Conservation (phyloP, 2,329 filamentous ascomycete species). For the Colletotrichum liriopes region DNA sequence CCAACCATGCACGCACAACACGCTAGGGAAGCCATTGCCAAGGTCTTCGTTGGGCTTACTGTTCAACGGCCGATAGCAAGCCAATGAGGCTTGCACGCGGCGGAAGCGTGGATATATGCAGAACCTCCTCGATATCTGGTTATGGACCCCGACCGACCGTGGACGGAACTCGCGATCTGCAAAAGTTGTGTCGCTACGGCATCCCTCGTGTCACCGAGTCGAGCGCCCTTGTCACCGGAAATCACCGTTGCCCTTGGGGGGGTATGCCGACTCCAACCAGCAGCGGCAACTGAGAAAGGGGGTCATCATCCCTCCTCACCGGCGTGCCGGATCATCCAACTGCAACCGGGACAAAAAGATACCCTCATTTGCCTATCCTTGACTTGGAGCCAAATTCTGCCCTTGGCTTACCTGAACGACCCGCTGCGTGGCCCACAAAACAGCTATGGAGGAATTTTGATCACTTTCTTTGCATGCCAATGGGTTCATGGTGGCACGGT, state of each 20-base stretch:
- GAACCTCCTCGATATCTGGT: background rate
- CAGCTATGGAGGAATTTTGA: background rate
- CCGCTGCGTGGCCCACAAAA: constrained; percentile 3
- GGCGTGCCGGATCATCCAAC: constrained; percentile 23
- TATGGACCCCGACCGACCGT: too few relatives aligned
- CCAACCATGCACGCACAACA: background rate
- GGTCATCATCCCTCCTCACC: constrained; percentile 15
- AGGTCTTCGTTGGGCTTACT: background rate
- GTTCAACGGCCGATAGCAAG: constrained; percentile 4
- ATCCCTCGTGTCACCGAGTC: background rate
- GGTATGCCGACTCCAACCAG: constrained; percentile 5
- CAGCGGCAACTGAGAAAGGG: constrained; percentile 12
- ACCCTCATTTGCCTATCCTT: constrained; percentile 5
- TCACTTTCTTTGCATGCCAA: background rate
- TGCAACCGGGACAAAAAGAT: constrained; percentile 1
- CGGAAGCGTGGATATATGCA: constrained; percentile 5
- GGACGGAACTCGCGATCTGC: background rate
- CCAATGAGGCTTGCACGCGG: constrained; percentile 2
- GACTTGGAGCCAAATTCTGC: constrained; percentile 16
- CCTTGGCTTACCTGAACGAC: constrained; percentile 39
- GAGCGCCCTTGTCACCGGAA: constrained; percentile 6
- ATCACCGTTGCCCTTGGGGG: constrained; percentile 25
- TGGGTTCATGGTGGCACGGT: background rate
- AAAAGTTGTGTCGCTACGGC: background rate
- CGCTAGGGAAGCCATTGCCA: constrained; percentile 23